Base-by-base conservation (phyloP, 78 protist species). In the Capsaspora owczarzaki region DNA sequence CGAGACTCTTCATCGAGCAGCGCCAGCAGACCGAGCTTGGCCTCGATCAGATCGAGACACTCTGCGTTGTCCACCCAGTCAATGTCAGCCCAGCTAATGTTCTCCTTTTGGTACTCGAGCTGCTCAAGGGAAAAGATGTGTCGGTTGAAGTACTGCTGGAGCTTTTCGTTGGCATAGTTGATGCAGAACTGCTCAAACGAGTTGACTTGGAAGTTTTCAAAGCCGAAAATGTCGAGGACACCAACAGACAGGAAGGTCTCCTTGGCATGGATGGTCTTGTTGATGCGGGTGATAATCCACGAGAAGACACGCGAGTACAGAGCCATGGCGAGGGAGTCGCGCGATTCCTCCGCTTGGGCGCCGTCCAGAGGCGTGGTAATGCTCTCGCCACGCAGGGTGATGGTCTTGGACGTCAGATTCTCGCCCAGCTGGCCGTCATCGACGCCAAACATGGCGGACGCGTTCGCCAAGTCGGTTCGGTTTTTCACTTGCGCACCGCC, bases 141-240 rank as follows among this genome's bases (percentile, higher is more conserved):
- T 37, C 44, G 0, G 81, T 76, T 82, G 84, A 91, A 91, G 80
- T 41, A 83, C 66, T 68, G 51, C 81, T 90, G 94, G 46, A 91
- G 89, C 85, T 44, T 38, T 78, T 91, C 95, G 84, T 97, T 97
- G 79, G 94, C 92, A 82, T 78, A 94, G 92, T 97, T 97, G 85
- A 92, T 92, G 90, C 96, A 91, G 41, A 97, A 77, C 87, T 97
- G 99, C 89, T 97, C 96, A 69, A 97, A 93, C 8, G 85, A 44
- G 84, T 97, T 97, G 56, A 43, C 76, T 41, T 89, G 87, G 70
- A 89, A 89, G 60, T 75, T 72, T 85, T 93, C 96, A 70, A 93
- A 93, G 35, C 96, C 96, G 80, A 89, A 93, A 72, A 93, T 93
- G 71, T 93, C 96, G 43, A 93, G 82, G 41, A 90, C 56, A 1